These are phyloP conservation scores for Senna siamea DNA, from an alignment of 306 rosid species.

Conservation along the genomic window DNA sequence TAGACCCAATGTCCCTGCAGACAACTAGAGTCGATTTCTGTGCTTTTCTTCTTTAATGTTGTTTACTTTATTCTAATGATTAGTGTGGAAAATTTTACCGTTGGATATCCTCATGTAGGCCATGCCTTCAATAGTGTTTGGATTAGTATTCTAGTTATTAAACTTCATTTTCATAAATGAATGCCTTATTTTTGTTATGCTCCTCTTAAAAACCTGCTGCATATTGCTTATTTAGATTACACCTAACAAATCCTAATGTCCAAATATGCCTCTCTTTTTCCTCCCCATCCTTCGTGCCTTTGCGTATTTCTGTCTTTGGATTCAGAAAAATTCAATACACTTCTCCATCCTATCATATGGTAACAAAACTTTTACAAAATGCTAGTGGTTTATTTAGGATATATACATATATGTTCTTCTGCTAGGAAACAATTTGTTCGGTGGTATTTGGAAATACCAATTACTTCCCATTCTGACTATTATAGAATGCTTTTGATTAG, in stretches of 20 bases:
- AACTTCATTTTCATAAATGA: background rate
- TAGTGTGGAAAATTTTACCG: background rate
- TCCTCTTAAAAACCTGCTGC: background rate
- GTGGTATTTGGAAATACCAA: background rate
- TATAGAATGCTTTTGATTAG: background rate
- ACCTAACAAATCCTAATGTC: background rate
- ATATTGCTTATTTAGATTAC: background rate
- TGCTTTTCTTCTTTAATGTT: background rate
- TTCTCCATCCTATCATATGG: constrained; percentile 3
- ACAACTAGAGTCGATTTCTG: background rate
- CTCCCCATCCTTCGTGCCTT: background rate
- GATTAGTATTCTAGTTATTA: background rate
- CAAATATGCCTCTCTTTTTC: background rate
- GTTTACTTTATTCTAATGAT: background rate
- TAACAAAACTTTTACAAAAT: background rate
- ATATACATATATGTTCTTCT: background rate
- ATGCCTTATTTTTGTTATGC: background rate
- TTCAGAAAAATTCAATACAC: constrained; percentile 4
- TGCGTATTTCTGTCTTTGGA: background rate
- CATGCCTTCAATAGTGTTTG: background rate
- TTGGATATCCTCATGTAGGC: background rate
- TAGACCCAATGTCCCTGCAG: background rate
- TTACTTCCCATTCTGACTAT: background rate
- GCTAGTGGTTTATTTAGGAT: background rate
- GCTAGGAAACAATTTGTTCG: background rate